Base-by-base conservation (phyloP, 1,284 basidiomycete genomes). In the Naganishia cerealis region DNA sequence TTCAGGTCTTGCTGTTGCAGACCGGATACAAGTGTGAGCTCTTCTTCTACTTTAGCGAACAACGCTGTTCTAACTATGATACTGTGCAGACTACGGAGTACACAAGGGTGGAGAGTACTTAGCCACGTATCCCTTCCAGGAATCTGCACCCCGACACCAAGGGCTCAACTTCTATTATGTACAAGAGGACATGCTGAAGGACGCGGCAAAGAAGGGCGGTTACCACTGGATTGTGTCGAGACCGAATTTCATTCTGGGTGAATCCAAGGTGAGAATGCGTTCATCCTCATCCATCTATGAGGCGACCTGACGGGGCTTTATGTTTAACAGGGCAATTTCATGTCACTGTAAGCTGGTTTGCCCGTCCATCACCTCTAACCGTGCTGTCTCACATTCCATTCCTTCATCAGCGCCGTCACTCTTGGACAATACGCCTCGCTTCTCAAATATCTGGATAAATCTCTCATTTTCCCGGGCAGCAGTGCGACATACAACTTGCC, bases 171-270 rank as follows among this genome's bases (percentile, higher is more conserved):
- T 57, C 24, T 57, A 57, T 38, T 42, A 57, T 16, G 56, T 57
- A 8, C 56, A 57, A 39, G 56, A 57, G 38, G 56, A 57, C 56
- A 55, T 57, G 56, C 26, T 57, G 38, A 42, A 57, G 39, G 56
- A 57, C 21, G 56, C 56, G 18, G 56, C 40, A 38, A 42, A 29
- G 40, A 57, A 57, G 38, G 15, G 39, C 16, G 56, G 39, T 13
- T 57, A 57, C 56, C 56, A 57, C 38, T 43, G 56, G 38, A 57
- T 57, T 42, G 56, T 57, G 12, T 57, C 38, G n/a, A 42, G 56
- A 39, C 56, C 56, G 38, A 57, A 57, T 16, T 57, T 57, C 6
- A 57, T 57, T 16, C 24, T 57, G 15, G 56, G 56, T n/a, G 38
- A 57, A 40, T 57, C 56, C 7, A 57, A 42, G 56, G 56, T 57